A percentile compares a stretch with the other conserved stretches of the same genome.
Conservation (phyloP, 331 rosid genomes). For the Spiraea crenata region DNA sequence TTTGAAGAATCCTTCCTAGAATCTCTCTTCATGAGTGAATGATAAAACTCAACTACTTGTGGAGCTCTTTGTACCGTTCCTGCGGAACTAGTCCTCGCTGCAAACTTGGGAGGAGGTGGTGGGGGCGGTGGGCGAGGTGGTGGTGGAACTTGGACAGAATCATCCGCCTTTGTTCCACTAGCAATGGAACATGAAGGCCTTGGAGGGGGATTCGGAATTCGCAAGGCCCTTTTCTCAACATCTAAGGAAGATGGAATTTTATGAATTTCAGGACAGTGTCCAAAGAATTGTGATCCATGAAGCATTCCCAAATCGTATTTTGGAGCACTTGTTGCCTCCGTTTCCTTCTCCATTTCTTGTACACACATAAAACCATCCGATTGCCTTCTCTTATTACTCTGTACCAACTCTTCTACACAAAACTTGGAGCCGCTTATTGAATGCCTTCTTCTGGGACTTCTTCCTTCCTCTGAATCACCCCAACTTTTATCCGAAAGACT, state of each 20-base stretch:
- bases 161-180: constrained; percentile 48
- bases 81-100: constrained; percentile 38
- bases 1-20: constrained; percentile 82
- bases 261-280: constrained; percentile 50
- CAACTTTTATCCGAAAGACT: constrained; percentile 49
- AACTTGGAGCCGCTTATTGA: constrained; percentile 86
- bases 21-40: constrained; percentile 97
- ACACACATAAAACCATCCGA: constrained; percentile 68
- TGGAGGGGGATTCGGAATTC: constrained; percentile 96
- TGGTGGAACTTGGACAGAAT: constrained; percentile 41
- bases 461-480: constrained; percentile 53
- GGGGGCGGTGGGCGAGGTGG: constrained; percentile 91
- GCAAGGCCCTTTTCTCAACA: constrained; percentile 82
- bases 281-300: constrained; percentile 47
- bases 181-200: constrained; percentile 75
- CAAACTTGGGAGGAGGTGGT: constrained; percentile 62
- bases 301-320: constrained; percentile 54
- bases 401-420: constrained; percentile 55
- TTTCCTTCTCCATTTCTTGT: constrained; percentile 65
- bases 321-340: constrained; percentile 43
- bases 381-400: constrained; percentile 66
- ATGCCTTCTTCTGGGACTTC: constrained; percentile 84
- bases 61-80: constrained; percentile 84
- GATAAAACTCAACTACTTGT: constrained; percentile 95
- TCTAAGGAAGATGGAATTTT: constrained; percentile 58